These are phyloP conservation scores for Monosporascus sp. DNA, from an alignment of 2,329 filamentous ascomycete species.

Conservation along the genomic window DNA sequence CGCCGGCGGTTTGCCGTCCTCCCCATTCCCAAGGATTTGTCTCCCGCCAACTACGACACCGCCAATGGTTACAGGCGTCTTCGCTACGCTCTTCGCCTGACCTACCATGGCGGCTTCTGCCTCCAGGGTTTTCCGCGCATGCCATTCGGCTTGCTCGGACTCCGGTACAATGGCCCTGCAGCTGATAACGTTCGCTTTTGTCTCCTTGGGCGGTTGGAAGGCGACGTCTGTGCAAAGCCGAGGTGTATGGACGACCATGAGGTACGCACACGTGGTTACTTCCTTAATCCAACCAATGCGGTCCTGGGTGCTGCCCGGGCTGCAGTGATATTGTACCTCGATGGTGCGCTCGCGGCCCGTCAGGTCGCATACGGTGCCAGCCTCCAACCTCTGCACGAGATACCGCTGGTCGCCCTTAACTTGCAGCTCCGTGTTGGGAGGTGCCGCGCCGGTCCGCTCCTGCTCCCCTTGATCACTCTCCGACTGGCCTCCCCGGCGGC, in stretches of 20 bases:
- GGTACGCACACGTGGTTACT: conserved; percentile 81
- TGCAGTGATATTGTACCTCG: conserved; percentile 77
- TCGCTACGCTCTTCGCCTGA: conserved; percentile 16
- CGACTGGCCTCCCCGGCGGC: conserved; percentile 15
- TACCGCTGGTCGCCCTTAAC: conserved; percentile 80
- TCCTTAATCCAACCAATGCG: conserved; percentile 92
- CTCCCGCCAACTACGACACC: conserved; percentile 49
- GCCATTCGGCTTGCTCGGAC: conserved; percentile 38
- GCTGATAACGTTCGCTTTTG: conserved; percentile 68
- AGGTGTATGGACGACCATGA: conserved; percentile 89
- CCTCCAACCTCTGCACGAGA: conserved; percentile 73
- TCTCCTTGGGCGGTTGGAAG: conserved; percentile 75
- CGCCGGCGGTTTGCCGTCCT: conserved; percentile 41
- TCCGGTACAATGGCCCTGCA: conserved; percentile 67
- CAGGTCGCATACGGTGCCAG: conserved; percentile 79
- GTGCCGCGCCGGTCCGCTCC: conserved; percentile 15
- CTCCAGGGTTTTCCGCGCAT: conserved; percentile 30
- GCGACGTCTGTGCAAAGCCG: conserved; percentile 82
- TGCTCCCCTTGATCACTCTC: conserved; percentile 12
- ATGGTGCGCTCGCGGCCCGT: conserved; percentile 77
- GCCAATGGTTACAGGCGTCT: conserved; percentile 37
- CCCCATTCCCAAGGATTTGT: conserved; percentile 40
- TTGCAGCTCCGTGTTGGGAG: conserved; percentile 61
- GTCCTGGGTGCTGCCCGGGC: conserved; percentile 65
- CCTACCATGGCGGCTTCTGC: conserved; percentile 31